Evolutionary conservation across 257 asterid species (phyloP).

Genomic region (Lycium barbarum): DNA sequence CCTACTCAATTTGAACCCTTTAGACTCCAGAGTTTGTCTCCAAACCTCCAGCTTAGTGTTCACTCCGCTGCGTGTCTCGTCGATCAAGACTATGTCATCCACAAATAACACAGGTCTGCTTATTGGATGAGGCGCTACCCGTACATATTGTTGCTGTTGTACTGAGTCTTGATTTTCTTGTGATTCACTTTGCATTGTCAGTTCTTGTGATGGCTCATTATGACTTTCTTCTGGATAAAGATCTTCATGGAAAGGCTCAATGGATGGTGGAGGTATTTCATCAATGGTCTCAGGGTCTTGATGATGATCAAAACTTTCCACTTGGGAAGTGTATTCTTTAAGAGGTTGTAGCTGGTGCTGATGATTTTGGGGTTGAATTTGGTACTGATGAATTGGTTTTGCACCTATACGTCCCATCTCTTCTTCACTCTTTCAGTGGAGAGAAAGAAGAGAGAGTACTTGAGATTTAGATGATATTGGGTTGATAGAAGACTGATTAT

Average conservation of each 20-base stretch:
- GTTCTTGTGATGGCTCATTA: slow-evolving; percentile 17
- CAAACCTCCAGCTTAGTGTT: no score
- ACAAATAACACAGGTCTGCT: neutral
- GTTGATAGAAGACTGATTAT: neutral
- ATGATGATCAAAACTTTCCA: slow-evolving; percentile 8
- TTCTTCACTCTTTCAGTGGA: neutral
- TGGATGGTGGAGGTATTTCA: slow-evolving; percentile 30
- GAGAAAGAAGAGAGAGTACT: neutral
- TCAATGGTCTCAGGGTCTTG: slow-evolving; percentile 37
- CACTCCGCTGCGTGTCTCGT: no score
- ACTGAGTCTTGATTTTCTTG: neutral
- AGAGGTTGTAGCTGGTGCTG: slow-evolving; percentile 17
- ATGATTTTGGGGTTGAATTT: slow-evolving; percentile 12
- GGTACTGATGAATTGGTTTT: slow-evolving; percentile 27
- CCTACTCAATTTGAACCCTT: no score
- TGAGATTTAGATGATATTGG: neutral
- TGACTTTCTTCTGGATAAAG: slow-evolving; percentile 27
- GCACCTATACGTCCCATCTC: slow-evolving; percentile 36
- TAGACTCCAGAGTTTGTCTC: no score
- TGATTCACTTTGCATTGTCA: slow-evolving; percentile 10
- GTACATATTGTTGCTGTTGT: slow-evolving; percentile 15
- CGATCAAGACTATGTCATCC: no score
- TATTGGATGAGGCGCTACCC: neutral
- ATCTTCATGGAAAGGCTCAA: slow-evolving; percentile 32
- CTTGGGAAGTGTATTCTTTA: slow-evolving; percentile 14